Evolutionary conservation across 768 basidiomycete species (phyloP).

Genomic region (Coprinopsis marcescibilis): DNA sequence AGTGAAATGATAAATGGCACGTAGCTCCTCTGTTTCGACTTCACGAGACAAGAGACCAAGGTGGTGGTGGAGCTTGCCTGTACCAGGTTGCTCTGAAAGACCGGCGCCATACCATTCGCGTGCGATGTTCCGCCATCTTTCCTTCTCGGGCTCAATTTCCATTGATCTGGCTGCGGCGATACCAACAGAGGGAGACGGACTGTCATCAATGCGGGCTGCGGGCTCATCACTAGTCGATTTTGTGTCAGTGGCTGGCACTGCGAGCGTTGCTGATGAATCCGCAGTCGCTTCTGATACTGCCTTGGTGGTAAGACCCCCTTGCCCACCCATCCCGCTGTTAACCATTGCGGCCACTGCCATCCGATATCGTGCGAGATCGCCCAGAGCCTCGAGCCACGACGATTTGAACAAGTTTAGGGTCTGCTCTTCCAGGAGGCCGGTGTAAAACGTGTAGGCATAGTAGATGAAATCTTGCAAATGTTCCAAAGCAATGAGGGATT

Average conservation of each 20-base stretch:
- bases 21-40: conserved; percentile 73
- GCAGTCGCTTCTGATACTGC: conserved; percentile 46
- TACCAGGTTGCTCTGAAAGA: conserved; percentile 85
- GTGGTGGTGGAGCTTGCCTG: conserved; percentile 92
- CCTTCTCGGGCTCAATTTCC: conserved; percentile 87
- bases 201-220: conserved; percentile 56
- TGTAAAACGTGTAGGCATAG: conserved; percentile 93
- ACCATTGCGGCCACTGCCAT: conserved; percentile 94
- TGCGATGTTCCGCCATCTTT: conserved; percentile 86
- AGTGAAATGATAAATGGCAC: conserved; percentile 87
- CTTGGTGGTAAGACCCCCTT: conserved; percentile 46
- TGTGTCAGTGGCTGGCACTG: conserved; percentile 18
- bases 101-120: conserved; percentile 91
- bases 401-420: conserved; percentile 62
- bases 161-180: conserved; percentile 73
- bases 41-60: conserved; percentile 84
- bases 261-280: conserved; percentile 14
- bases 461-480: conserved; percentile 93
- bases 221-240: conserved; percentile 45
- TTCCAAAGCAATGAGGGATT: conserved; percentile 69
- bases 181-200: conserved; percentile 75
- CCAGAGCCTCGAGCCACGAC: conserved; percentile 94
- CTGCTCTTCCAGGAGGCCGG: conserved; percentile 80
- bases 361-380: conserved; percentile 90
- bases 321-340: conserved; percentile 37